These are phyloP conservation scores for Prunella vulgaris DNA, from an alignment of 257 asterid genomes.

Conservation along the genomic window DNA sequence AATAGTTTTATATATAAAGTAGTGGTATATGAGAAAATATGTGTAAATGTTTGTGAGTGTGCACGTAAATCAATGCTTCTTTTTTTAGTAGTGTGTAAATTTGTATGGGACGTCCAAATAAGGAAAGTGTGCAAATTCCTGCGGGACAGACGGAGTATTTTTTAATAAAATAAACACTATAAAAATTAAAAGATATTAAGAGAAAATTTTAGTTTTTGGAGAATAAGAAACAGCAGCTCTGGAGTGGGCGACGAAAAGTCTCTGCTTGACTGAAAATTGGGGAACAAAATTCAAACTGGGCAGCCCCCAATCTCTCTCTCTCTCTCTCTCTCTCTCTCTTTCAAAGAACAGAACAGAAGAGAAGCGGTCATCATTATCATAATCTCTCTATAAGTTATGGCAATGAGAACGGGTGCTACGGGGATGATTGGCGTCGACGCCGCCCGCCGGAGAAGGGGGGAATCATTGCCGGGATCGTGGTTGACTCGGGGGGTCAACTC, in stretches of 20 bases:
- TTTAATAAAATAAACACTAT: too few species aligned
- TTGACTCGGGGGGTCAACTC: conserved; percentile 67
- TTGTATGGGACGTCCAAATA: too few species aligned
- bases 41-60: too few species aligned
- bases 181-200: too few species aligned
- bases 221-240: not conserved
- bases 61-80: too few species aligned
- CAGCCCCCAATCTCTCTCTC: not conserved
- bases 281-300: not conserved
- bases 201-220: too few species aligned
- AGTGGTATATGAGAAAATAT: too few species aligned
- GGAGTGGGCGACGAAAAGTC: not conserved
- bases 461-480: conserved; percentile 22
- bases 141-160: too few species aligned
- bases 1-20: too few species aligned
- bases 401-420: conserved; percentile 24
- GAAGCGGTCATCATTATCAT: not conserved
- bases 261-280: not conserved
- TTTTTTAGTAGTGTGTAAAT: too few species aligned
- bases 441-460: conserved; percentile 34
- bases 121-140: too few species aligned
- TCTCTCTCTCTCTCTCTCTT: not conserved
- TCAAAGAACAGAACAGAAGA: not conserved
- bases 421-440: conserved; percentile 35
- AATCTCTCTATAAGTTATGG: conserved; percentile 10